phyloP scores from a whole-genome alignment of 768 basidiomycete species.

The Pleurotus djamor region DNA sequence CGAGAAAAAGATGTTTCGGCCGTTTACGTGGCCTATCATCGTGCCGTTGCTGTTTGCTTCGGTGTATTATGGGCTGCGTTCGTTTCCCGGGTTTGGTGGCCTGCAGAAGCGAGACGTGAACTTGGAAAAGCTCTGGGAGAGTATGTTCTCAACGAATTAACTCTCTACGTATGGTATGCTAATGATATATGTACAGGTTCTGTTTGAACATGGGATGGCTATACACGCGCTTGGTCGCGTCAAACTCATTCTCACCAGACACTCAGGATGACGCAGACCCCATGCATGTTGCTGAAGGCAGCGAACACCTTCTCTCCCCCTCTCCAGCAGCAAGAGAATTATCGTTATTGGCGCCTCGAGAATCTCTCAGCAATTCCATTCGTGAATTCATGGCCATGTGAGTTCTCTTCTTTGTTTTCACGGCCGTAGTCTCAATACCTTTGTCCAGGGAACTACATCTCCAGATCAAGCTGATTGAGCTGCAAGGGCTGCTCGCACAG shows the following conservation, averaged over 20 bases:
- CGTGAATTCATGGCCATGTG: constrained; percentile 94
- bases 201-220: constrained; percentile 94
- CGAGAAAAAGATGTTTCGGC: constrained; percentile 63
- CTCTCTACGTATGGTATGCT: neutral
- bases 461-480: constrained; percentile 85
- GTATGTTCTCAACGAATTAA: constrained; percentile 32
- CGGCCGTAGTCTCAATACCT: neutral
- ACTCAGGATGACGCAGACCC: constrained; percentile 20
- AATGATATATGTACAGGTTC: constrained; percentile 49
- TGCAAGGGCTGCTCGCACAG: constrained; percentile 83
- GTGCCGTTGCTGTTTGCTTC: constrained; percentile 76
- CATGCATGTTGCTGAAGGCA: constrained; percentile 12
- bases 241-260: constrained; percentile 74
- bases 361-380: constrained; percentile 55
- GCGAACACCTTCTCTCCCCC: constrained; percentile 11
- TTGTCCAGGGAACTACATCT: constrained; percentile 85
- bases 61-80: constrained; percentile 91
- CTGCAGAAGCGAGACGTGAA: constrained; percentile 88
- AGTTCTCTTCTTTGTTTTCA: constrained; percentile 16
- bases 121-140: constrained; percentile 84
- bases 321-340: constrained; percentile 11
- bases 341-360: constrained; percentile 32
- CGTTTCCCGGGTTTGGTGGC: constrained; percentile 94
- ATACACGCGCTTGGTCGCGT: constrained; percentile 87
- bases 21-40: constrained; percentile 67